Base-by-base conservation (phyloP, 2,329 filamentous ascomycete genomes). In the Seiridium unicorne region DNA sequence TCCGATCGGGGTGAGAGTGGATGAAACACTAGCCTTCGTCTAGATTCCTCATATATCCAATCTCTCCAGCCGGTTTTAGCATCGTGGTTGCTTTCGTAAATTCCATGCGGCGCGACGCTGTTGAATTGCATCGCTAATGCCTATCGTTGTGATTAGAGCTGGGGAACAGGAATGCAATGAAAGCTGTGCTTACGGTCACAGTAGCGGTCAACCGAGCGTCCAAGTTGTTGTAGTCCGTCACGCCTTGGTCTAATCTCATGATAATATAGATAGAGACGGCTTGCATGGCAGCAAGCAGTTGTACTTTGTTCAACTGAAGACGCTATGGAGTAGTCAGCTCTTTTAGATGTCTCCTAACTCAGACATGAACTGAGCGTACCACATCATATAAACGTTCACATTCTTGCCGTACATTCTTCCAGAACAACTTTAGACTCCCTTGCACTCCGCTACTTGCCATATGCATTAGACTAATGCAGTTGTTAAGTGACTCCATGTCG, bases 231-330 rank as follows among this genome's bases (percentile, higher is more conserved):
- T 78, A 55, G 1, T 77, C 72, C 1, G 73, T 79, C 64, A 79
- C 75, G 46, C 77, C 77, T 69, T 81, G 77, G 53, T 76, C 72
- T 35, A 81, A 44, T 26, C 77, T 67, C 5, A 78, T 65, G 4
- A 81, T 66, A 40, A 77, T 73, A 61, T 81, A 81, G 11, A 81
- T 74, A 1, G 70, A 72, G 3, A 80, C 67, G 2, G 79, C 76
- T 65, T 80, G 78, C 71, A 79, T 74, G 11, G 72, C 73, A 59
- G 75, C 73, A 54, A 80, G 70, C 2, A 77, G 51, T 58, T 73
- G 73, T 74, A 76, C 78, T 59, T 68, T 73, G 44, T 68, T 69
- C 34, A 76, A 64, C 1, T 62, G 66, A 31, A n/a, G 40, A 38
- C 38, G 32, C 55, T 57, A 35, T 26, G 18, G 18, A 26, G 18